Evolutionary conservation across 257 asterid genomes (phyloP).

Genomic region (Solanum pimpinellifolium): DNA sequence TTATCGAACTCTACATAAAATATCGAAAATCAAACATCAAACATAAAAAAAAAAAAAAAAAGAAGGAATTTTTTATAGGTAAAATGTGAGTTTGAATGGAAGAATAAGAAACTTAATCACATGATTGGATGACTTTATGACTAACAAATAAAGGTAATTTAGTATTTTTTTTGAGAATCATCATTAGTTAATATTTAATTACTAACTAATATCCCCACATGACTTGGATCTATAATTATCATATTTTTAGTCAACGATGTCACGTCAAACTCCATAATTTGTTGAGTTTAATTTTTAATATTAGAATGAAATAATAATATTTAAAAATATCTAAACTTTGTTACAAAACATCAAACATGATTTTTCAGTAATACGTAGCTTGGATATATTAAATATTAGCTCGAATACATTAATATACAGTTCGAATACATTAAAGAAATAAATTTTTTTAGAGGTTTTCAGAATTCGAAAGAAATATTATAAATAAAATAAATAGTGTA

Average conservation of each 20-base stretch:
- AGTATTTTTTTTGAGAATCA: not conserved
- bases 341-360: not conserved
- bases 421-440: too few species aligned
- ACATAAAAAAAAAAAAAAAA: rapidly evolving
- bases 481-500: too few species aligned
- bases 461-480: rapidly evolving
- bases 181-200: too few species aligned
- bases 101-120: not conserved
- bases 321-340: too few species aligned
- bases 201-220: not conserved
- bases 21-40: too few species aligned
- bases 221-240: not conserved
- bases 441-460: too few species aligned
- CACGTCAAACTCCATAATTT: not conserved
- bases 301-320: not conserved
- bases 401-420: too few species aligned
- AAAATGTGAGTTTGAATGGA: not conserved
- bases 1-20: too few species aligned
- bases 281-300: not conserved
- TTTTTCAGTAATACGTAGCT: too few species aligned
- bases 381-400: too few species aligned
- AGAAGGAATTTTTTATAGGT: not conserved
- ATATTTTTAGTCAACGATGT: not conserved
- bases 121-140: not conserved
- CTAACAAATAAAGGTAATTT: too few species aligned